phyloP scores from a whole-genome alignment of 768 basidiomycete species.

The Agrocybe chaxingu region DNA sequence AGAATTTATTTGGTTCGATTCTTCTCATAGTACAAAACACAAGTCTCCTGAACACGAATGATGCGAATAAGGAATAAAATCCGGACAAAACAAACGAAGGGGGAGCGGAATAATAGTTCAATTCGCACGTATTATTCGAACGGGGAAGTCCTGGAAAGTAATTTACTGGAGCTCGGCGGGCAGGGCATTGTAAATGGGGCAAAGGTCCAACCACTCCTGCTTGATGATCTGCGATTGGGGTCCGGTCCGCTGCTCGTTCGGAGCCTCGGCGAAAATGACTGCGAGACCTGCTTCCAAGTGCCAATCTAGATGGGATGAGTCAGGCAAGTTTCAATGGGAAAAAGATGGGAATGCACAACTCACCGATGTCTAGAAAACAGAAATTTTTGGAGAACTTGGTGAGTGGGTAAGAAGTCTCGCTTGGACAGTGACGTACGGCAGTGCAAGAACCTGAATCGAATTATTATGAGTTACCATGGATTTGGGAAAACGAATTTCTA shows the following conservation, averaged over 20 bases:
- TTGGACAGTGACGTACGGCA: conserved; percentile 14
- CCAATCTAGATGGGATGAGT: background rate
- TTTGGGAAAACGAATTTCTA: conserved; percentile 8
- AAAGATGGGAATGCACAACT: background rate
- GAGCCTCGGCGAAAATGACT: conserved; percentile 33
- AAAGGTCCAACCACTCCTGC: conserved; percentile 25
- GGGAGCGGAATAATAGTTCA: too few relatives aligned
- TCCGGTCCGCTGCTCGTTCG: conserved; percentile 15
- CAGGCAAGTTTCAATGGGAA: too few relatives aligned
- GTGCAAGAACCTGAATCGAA: conserved; percentile 19
- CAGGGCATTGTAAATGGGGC: conserved; percentile 24
- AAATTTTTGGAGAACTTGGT: conserved; percentile 19
- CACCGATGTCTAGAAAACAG: conserved; percentile 48
- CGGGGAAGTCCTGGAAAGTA: too few relatives aligned
- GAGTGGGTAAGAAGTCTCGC: background rate
- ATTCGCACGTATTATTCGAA: too few relatives aligned
- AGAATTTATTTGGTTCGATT: too few relatives aligned
- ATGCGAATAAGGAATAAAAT: too few relatives aligned
- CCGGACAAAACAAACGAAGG: too few relatives aligned
- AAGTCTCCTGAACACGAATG: too few relatives aligned
- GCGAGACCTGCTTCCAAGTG: conserved; percentile 26
- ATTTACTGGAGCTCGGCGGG: conserved; percentile 2
- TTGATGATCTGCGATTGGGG: conserved; percentile 18
- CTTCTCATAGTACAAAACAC: too few relatives aligned
- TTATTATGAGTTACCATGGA: background rate